phyloP scores from a whole-genome alignment of 2,329 filamentous ascomycete genomes.

The Stemphylium beticola region DNA sequence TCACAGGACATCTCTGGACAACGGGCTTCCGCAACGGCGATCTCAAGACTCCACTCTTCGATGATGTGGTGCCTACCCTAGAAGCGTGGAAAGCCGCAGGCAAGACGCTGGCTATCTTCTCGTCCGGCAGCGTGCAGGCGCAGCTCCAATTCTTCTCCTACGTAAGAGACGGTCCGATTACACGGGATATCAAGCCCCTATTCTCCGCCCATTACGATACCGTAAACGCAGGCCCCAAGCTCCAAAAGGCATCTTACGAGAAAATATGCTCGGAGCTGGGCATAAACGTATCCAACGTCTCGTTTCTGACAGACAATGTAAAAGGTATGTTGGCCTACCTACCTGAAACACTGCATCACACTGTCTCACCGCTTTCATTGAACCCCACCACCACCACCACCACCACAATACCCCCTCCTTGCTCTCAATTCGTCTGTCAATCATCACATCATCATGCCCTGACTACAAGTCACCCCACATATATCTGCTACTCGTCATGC shows the following conservation, averaged over 20 bases:
- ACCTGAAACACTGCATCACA: slow-evolving; percentile 18
- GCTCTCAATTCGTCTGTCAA: slow-evolving; percentile 3
- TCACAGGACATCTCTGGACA: slow-evolving; percentile 72
- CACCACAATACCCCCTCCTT: neutral
- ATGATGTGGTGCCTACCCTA: slow-evolving; percentile 72
- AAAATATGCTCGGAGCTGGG: slow-evolving; percentile 63
- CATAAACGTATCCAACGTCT: slow-evolving; percentile 61
- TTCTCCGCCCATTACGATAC: slow-evolving; percentile 69
- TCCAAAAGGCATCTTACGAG: slow-evolving; percentile 69
- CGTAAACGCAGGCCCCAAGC: slow-evolving; percentile 78
- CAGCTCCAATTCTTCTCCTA: slow-evolving; percentile 81
- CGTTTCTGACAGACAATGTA: slow-evolving; percentile 84
- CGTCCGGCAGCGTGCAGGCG: slow-evolving; percentile 78
- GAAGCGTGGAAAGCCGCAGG: slow-evolving; percentile 63
- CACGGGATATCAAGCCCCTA: slow-evolving; percentile 51
- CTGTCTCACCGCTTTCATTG: slow-evolving; percentile 4
- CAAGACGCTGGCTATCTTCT: slow-evolving; percentile 74
- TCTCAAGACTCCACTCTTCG: slow-evolving; percentile 74
- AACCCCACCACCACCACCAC: slow-evolving; percentile 12
- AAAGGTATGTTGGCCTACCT: slow-evolving; percentile 50
- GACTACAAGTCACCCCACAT: slow-evolving; percentile 1
- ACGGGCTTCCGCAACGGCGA: slow-evolving; percentile 73
- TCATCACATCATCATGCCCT: slow-evolving; percentile 5
- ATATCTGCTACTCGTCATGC: slow-evolving; percentile 5
- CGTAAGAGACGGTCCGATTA: slow-evolving; percentile 43